Evolutionary conservation across 148 eudicot genomes (phyloP).

Genomic region (Salicornia ramosissima): DNA sequence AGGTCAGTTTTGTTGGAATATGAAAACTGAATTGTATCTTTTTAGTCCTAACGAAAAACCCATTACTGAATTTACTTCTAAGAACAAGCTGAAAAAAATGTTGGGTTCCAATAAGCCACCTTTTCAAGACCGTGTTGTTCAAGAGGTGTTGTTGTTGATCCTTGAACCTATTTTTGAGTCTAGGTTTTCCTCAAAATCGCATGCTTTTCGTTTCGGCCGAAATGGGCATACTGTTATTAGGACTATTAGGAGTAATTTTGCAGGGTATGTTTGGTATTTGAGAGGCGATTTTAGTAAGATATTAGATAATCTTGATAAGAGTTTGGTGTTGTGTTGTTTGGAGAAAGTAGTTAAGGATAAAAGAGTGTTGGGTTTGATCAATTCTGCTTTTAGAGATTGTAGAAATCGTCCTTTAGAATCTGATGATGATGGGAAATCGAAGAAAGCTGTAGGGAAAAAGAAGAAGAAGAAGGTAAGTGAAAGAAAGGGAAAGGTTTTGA

Average conservation of each 20-base stretch:
- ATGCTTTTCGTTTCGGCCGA: constrained; percentile 81
- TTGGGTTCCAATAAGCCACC: constrained; percentile 28
- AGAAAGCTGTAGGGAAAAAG: constrained; percentile 27
- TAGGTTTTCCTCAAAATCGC: constrained; percentile 63
- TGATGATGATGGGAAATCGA: constrained; percentile 23
- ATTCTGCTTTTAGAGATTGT: constrained; percentile 34
- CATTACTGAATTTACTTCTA: constrained; percentile 30
- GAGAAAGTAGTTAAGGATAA: constrained; percentile 64
- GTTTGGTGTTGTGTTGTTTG: constrained; percentile 52
- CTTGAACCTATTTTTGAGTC: constrained; percentile 90
- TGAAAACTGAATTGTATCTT: constrained; percentile 34
- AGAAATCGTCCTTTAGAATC: neutral
- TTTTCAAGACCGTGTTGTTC: constrained; percentile 84
- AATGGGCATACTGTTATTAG: constrained; percentile 84
- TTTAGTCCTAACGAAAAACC: constrained; percentile 49
- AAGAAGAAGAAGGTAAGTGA: constrained; percentile 45
- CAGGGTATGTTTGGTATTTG: constrained; percentile 84
- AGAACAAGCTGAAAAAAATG: constrained; percentile 32
- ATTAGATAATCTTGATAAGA: constrained; percentile 37
- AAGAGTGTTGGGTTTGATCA: constrained; percentile 61
- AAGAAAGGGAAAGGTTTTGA: constrained; percentile 53
- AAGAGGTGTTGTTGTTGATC: constrained; percentile 68
- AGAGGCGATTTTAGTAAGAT: constrained; percentile 66
- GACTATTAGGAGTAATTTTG: constrained; percentile 82
- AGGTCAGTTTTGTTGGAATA: constrained; percentile 52